These are phyloP conservation scores for Globisporangium megalacanthum DNA, from an alignment of 352 stramenopile species.

Conservation along the genomic window DNA sequence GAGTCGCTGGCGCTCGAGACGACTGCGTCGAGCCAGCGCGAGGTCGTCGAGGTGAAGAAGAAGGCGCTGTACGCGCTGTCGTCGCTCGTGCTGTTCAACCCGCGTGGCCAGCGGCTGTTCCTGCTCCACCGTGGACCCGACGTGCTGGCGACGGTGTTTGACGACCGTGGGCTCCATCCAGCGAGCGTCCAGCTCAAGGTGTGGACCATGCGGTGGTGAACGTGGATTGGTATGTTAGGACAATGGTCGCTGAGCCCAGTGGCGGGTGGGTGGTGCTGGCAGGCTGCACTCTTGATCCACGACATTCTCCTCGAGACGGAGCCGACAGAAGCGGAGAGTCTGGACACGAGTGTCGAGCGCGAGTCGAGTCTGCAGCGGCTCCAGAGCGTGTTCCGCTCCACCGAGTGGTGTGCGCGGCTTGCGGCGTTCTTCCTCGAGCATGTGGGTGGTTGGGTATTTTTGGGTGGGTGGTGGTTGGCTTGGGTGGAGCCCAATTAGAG, in stretches of 20 bases:
- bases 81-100: slow-evolving; percentile 60
- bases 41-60: slow-evolving; percentile 73
- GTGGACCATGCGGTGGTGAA: slow-evolving; percentile 1
- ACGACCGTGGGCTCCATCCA: slow-evolving; percentile 23
- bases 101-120: slow-evolving; percentile 65
- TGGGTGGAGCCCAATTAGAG: not conserved
- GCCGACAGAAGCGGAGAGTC: not conserved
- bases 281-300: slow-evolving; percentile 64
- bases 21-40: not conserved
- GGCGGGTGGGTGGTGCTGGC: not conserved
- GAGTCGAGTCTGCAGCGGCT: slow-evolving; percentile 38
- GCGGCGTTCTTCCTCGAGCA: slow-evolving; percentile 43
- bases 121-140: slow-evolving; percentile 34
- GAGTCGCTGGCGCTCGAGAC: slow-evolving; percentile 40
- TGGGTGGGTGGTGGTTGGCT: not conserved
- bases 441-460: slow-evolving; percentile 18
- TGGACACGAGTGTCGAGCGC: slow-evolving; percentile 3
- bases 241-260: not conserved
- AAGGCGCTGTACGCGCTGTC: slow-evolving; percentile 79
- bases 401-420: slow-evolving; percentile 53
- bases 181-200: slow-evolving; percentile 65
- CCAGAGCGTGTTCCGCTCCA: slow-evolving; percentile 35
- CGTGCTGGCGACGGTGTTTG: slow-evolving; percentile 35
- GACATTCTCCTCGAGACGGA: slow-evolving; percentile 49
- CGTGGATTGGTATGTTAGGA: not conserved